Evolutionary conservation across 2,329 filamentous ascomycete species (phyloP), one percentile per base, ranked within the genome.

Genomic region (Venturiaceae sp.): DNA sequence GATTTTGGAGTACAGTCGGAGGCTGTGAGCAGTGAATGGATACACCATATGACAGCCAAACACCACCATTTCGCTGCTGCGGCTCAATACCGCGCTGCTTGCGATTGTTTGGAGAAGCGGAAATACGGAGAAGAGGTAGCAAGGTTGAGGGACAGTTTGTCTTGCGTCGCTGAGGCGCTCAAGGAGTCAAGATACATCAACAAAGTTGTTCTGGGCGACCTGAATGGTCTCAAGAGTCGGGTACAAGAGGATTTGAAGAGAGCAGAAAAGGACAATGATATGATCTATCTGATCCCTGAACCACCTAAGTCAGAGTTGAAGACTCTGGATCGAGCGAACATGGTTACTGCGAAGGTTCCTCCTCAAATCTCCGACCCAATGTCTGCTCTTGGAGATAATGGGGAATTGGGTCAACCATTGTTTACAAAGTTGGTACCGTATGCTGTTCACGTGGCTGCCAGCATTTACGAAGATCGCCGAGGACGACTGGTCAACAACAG

Each of bases 21-120:
- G 66, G 86, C 89, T 16, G 86, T 97, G 64, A 94, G 89, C 69
- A 92, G 88, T 58, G 88, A 94, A 62, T 97, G 92, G 94, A 96
- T 99, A 65, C 92, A 97, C 72, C 92, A 97, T 69, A 92, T 95
- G 82, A 92, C 88, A 28, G 94, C 92, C 5, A 99, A 97, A 71
- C 92, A 97, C 68, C 89, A 96, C 68, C 94, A 97, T 72, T 97
- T 99, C 73, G 92, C 92, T 1, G 92, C 90, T 0, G 94, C 94
- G 0, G 94, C 94, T 0, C 94, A 99, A 69, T 97, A 92, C 66
- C 81, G 94, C 14, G 90, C 92, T 28, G 90, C 94, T 0, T 86
- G 90, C 62, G 92, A 96, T 67, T 94, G 90, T 64, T 72, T 99
- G 14, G 94, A 97, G 73, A 97, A 95, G 80, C 80, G 87, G 54